Conservation (phyloP, 768 basidiomycete species). For the Amanita phalloides region DNA sequence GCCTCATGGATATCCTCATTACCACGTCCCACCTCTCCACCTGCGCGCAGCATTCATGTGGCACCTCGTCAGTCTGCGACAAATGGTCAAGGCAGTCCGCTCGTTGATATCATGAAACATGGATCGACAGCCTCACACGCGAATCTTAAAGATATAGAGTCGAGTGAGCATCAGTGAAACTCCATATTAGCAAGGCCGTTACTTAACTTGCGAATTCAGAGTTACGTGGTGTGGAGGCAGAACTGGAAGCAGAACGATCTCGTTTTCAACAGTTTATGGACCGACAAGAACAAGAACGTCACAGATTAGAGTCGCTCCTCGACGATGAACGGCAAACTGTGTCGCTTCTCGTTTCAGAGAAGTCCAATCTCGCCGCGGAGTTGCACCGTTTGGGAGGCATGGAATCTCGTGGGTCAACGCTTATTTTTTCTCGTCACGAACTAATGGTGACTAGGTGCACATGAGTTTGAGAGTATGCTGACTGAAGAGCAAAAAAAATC, state of each 20-base stretch:
- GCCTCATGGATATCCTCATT: slow-evolving; percentile 53
- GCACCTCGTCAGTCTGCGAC: slow-evolving; percentile 11
- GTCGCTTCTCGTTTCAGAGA: slow-evolving; percentile 66
- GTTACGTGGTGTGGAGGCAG: slow-evolving; percentile 20
- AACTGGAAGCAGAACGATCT: slow-evolving; percentile 22
- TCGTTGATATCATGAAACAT: slow-evolving; percentile 12
- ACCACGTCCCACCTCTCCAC: slow-evolving; percentile 24
- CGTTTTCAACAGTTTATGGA: slow-evolving; percentile 19
- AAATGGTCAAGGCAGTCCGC: slow-evolving; percentile 7
- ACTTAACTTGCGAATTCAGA: slow-evolving; percentile 12
- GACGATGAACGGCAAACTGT: slow-evolving; percentile 67
- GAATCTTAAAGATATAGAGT: slow-evolving; percentile 21
- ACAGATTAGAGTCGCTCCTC: slow-evolving; percentile 22
- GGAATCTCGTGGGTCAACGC: slow-evolving; percentile 47
- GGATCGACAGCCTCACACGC: slow-evolving; percentile 17
- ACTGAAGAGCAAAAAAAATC: slow-evolving; percentile 30
- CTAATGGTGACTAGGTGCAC: slow-evolving; percentile 25
- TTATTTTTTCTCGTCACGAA: not conserved
- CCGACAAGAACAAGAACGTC: slow-evolving; percentile 18
- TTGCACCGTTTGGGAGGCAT: slow-evolving; percentile 46
- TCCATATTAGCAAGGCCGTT: not conserved
- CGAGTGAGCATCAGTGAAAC: slow-evolving; percentile 13
- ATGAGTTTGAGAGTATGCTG: slow-evolving; percentile 29
- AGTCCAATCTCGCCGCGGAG: slow-evolving; percentile 46
- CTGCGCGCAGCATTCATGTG: slow-evolving; percentile 12